Percentiles rank a stretch among this genome's conserved stretches.
Conservation (phyloP, 352 stramenopile species). For the Pseudoperonospora humuli region DNA sequence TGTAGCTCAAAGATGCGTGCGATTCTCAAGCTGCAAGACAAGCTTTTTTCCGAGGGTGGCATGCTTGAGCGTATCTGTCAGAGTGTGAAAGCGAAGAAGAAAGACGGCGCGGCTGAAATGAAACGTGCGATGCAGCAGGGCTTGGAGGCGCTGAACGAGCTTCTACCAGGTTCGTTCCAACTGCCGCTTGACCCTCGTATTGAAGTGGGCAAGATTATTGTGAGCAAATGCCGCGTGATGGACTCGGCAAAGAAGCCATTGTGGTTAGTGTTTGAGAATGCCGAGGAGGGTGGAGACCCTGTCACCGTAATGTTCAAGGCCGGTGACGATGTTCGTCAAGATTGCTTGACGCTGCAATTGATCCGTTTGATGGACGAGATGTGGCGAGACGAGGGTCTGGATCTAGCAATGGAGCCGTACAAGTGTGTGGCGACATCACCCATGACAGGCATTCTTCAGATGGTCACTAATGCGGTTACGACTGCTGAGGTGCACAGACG, state of each 20-base stretch:
- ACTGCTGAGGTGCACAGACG: slow-evolving; percentile 87
- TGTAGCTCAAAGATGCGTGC: slow-evolving; percentile 88
- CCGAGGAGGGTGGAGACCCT: slow-evolving; percentile 63
- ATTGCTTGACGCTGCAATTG: slow-evolving; percentile 90
- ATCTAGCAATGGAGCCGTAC: slow-evolving; percentile 90
- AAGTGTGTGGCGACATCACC: slow-evolving; percentile 86
- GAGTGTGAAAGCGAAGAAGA: slow-evolving; percentile 79
- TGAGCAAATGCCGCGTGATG: slow-evolving; percentile 87
- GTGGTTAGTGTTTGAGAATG: slow-evolving; percentile 86
- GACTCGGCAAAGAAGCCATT: slow-evolving; percentile 86
- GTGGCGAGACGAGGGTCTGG: slow-evolving; percentile 87
- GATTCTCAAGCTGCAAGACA: slow-evolving; percentile 88
- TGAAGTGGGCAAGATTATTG: slow-evolving; percentile 76
- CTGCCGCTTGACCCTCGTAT: slow-evolving; percentile 79
- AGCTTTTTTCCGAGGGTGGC: slow-evolving; percentile 66
- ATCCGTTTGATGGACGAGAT: slow-evolving; percentile 91
- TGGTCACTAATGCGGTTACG: slow-evolving; percentile 91
- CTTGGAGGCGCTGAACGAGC: slow-evolving; percentile 74
- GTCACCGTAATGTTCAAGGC: slow-evolving; percentile 91
- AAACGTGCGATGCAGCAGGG: slow-evolving; percentile 74
- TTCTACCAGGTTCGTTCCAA: slow-evolving; percentile 82
- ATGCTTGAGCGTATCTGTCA: slow-evolving; percentile 82
- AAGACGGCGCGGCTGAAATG: slow-evolving; percentile 71
- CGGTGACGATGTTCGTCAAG: slow-evolving; percentile 92
- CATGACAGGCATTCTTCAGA: slow-evolving; percentile 88